Evolutionary conservation across 352 stramenopile species (phyloP).

Genomic region (Phytopythium litorale): DNA sequence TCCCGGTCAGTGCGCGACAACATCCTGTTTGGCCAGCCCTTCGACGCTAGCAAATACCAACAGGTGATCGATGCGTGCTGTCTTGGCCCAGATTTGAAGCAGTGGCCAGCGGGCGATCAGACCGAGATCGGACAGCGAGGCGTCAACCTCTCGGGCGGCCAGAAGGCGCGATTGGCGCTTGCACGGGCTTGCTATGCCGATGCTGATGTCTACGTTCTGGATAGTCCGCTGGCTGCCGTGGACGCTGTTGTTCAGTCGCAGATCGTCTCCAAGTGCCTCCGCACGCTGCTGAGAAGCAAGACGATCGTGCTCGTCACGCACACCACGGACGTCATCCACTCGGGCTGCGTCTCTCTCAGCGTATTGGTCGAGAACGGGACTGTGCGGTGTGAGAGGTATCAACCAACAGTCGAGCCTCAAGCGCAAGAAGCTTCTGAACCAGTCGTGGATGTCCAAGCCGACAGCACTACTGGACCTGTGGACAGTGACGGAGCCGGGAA

Average conservation of each 20-base stretch:
- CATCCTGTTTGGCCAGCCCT: slow-evolving; percentile 47
- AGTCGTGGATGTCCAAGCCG: background rate
- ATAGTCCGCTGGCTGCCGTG: slow-evolving; percentile 63
- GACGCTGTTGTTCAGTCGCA: slow-evolving; percentile 19
- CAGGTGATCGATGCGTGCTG: slow-evolving; percentile 70
- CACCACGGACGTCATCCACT: background rate
- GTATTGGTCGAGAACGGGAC: background rate
- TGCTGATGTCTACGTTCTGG: slow-evolving; percentile 57
- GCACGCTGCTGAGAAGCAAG: slow-evolving; percentile 2
- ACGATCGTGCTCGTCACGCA: slow-evolving; percentile 8
- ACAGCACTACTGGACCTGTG: too few relatives aligned
- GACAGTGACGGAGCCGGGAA: background rate
- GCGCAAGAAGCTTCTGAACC: background rate
- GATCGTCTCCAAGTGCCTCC: slow-evolving; percentile 5
- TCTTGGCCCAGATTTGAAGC: slow-evolving; percentile 81
- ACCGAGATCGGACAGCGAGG: slow-evolving; percentile 93
- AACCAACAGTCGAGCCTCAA: background rate
- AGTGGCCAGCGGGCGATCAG: slow-evolving; percentile 81
- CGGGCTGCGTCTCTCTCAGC: background rate
- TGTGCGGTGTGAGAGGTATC: background rate
- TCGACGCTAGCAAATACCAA: slow-evolving; percentile 35
- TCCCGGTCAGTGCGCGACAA: slow-evolving; percentile 50
- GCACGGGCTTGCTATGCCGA: slow-evolving; percentile 63
- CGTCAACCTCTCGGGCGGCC: slow-evolving; percentile 83
- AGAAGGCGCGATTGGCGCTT: slow-evolving; percentile 67